Percentiles rank a stretch among this genome's conserved stretches.
phyloP scores from a whole-genome alignment of 2,329 filamentous ascomycete species.

The Pyrenophora graminea region DNA sequence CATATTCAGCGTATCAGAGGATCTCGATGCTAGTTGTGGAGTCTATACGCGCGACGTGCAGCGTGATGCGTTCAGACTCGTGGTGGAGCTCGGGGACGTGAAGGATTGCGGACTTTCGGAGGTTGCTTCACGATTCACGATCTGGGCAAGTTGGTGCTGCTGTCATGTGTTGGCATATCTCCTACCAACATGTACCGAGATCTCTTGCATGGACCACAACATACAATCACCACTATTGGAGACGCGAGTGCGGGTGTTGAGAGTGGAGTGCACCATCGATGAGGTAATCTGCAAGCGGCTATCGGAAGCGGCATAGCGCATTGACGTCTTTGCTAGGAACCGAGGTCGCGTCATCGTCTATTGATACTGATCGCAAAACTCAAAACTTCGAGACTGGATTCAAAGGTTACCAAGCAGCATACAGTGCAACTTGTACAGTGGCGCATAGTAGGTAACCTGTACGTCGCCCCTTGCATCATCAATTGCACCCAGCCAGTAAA shows the following conservation, averaged over 20 bases:
- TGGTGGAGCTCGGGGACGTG: constrained; percentile 7
- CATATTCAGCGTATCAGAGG: constrained; percentile 39
- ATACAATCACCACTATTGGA: constrained; percentile 12
- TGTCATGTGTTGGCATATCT: constrained; percentile 18
- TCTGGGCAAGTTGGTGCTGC: constrained; percentile 1
- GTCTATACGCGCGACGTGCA: neutral
- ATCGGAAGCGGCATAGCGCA: constrained; percentile 21
- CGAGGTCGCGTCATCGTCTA: constrained; percentile 15
- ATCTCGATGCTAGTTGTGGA: neutral
- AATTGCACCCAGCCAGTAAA: constrained; percentile 13
- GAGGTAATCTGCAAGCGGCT: constrained; percentile 28
- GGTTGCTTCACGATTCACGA: constrained; percentile 5
- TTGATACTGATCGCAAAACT: constrained; percentile 27
- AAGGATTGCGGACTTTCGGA: constrained; percentile 2
- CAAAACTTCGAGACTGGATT: constrained; percentile 14
- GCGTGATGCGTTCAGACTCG: neutral
- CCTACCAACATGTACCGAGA: constrained; percentile 6
- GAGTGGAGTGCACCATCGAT: constrained; percentile 22
- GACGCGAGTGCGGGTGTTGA: constrained; percentile 7
- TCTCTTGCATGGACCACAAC: constrained; percentile 1
- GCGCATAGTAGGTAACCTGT: constrained; percentile 2
- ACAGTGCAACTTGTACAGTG: neutral
- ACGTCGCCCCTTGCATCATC: neutral
- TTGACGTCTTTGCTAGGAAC: constrained; percentile 14
- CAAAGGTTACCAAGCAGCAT: constrained; percentile 6